Conservation (phyloP, 2,329 filamentous ascomycete genomes). For the Aphanocladium album region DNA sequence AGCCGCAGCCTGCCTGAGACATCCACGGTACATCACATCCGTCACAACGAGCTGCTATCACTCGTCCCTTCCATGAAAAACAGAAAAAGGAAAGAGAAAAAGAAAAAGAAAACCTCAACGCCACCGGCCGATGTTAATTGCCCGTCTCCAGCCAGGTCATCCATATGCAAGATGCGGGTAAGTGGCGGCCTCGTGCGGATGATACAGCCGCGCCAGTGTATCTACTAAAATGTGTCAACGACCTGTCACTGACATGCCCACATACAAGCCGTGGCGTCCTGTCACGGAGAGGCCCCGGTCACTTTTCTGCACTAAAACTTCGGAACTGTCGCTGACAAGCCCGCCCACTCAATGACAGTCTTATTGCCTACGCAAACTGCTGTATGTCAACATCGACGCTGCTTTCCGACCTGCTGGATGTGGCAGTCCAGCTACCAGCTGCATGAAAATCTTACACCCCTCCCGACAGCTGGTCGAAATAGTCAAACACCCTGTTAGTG, state of each 20-base stretch:
- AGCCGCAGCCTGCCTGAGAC: neutral
- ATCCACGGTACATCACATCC: neutral
- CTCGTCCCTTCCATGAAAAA: neutral
- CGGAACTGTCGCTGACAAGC: neutral
- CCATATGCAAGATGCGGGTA: neutral
- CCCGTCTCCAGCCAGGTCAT: neutral
- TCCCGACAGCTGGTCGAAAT: neutral
- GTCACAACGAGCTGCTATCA: neutral
- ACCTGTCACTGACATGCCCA: neutral
- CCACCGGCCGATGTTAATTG: neutral
- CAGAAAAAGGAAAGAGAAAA: neutral
- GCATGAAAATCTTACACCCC: neutral
- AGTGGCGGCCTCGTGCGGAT: slow-evolving; percentile 4
- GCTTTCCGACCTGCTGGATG: neutral
- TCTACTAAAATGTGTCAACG: neutral
- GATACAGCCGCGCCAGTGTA: neutral
- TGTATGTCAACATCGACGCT: neutral
- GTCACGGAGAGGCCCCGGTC: neutral
- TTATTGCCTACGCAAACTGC: neutral
- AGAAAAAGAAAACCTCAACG: neutral
- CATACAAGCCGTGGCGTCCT: slow-evolving; percentile 2
- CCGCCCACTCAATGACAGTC: neutral
- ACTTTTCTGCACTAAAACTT: neutral
- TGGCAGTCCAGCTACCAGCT: neutral
- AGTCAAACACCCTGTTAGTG: neutral